Conservation (phyloP, 2,329 filamentous ascomycete genomes). For the Pseudodiploospora longispora region DNA sequence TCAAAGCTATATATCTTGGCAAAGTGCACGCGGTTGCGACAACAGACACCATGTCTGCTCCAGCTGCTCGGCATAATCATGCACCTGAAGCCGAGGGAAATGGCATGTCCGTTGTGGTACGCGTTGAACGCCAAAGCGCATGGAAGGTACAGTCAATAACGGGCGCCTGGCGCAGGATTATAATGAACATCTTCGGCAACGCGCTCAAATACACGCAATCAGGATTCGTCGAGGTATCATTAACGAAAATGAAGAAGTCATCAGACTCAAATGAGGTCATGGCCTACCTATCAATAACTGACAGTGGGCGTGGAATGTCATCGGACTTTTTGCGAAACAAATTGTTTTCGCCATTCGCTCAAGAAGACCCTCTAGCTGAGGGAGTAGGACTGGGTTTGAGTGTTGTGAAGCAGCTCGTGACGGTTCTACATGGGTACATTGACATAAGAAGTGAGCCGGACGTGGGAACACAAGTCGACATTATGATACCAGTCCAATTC, state of each 20-base stretch:
- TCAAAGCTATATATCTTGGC: slow-evolving; percentile 22
- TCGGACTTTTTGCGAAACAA: slow-evolving; percentile 52
- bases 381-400: slow-evolving; percentile 59
- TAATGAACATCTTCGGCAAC: slow-evolving; percentile 58
- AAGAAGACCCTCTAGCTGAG: slow-evolving; percentile 52
- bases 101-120: background rate
- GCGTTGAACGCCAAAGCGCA: background rate
- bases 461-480: slow-evolving; percentile 27
- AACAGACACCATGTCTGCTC: slow-evolving; percentile 24
- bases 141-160: slow-evolving; percentile 38
- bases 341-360: slow-evolving; percentile 55
- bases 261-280: slow-evolving; percentile 23
- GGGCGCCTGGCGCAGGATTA: slow-evolving; percentile 38
- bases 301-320: slow-evolving; percentile 60
- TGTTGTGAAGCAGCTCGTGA: slow-evolving; percentile 53
- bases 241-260: slow-evolving; percentile 12
- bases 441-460: slow-evolving; percentile 40
- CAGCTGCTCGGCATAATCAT: slow-evolving; percentile 35
- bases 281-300: slow-evolving; percentile 33
- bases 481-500: slow-evolving; percentile 19
- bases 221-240: slow-evolving; percentile 23
- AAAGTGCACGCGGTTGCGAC: slow-evolving; percentile 11
- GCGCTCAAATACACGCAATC: slow-evolving; percentile 50
- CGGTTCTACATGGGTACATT: slow-evolving; percentile 50
- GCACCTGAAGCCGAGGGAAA: slow-evolving; percentile 27